phyloP scores from a whole-genome alignment of 768 basidiomycete species.

The Serendipita sp. region DNA sequence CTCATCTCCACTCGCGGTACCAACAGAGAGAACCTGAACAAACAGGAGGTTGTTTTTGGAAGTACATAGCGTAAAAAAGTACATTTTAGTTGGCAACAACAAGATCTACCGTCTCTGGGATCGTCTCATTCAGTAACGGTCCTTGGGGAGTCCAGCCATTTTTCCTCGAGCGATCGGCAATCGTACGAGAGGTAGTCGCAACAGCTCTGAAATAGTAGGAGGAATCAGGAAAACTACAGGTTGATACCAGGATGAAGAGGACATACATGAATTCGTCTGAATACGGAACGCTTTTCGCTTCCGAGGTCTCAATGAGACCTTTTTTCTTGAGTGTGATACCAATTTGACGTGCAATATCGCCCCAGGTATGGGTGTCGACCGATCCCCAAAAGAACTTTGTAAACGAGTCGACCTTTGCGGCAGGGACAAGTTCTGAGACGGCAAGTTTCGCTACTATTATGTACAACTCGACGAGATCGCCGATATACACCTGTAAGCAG shows the following conservation, averaged over 20 bases:
- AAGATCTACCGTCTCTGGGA: neutral
- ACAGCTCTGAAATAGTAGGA: neutral
- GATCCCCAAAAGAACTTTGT: slow-evolving; percentile 16
- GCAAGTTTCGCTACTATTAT: slow-evolving; percentile 14
- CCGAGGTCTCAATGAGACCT: slow-evolving; percentile 8
- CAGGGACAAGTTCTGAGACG: slow-evolving; percentile 9
- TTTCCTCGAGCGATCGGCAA: slow-evolving; percentile 12
- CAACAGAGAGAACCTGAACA: no score
- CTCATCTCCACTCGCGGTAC: no score
- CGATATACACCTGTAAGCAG: slow-evolving; percentile 14
- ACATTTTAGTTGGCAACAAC: neutral
- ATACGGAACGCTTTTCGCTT: slow-evolving; percentile 9
- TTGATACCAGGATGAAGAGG: neutral
- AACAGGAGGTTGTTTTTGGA: no score
- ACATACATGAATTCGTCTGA: slow-evolving; percentile 5
- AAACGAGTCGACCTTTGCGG: slow-evolving; percentile 11
- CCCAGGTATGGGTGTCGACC: slow-evolving; percentile 13
- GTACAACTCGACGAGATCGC: slow-evolving; percentile 16
- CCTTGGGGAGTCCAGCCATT: slow-evolving; percentile 12
- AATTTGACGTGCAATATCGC: slow-evolving; percentile 12
- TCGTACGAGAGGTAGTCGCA: slow-evolving; percentile 13
- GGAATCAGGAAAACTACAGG: neutral
- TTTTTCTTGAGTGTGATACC: slow-evolving; percentile 10
- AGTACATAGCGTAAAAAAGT: no score
- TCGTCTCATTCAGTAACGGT: slow-evolving; percentile 7